Conservation (phyloP, 257 asterid species). For the Scutellaria baicalensis region DNA sequence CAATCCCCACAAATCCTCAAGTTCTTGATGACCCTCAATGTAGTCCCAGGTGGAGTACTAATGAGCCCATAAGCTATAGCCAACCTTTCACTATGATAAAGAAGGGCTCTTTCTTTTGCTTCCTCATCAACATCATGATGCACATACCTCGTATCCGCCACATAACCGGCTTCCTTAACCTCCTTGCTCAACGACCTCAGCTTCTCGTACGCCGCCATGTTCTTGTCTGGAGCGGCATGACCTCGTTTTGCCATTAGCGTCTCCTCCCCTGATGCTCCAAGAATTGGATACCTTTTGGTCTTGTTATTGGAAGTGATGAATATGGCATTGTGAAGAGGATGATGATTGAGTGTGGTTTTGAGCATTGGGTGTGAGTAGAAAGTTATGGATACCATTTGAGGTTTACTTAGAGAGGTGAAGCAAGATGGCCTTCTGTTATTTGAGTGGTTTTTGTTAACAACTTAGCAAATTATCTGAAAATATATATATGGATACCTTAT, state of each 20-base stretch:
- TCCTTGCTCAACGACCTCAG: slow-evolving; percentile 19
- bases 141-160: slow-evolving; percentile 31
- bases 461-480: no score
- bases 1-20: slow-evolving; percentile 48
- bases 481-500: no score
- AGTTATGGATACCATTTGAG: no score
- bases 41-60: slow-evolving; percentile 31
- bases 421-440: no score
- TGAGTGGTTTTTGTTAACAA: no score
- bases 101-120: slow-evolving; percentile 36
- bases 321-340: no score
- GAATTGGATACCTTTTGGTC: no score
- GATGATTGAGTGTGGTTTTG: no score
- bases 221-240: background rate
- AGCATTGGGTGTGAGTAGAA: no score
- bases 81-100: slow-evolving; percentile 39
- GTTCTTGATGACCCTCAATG: slow-evolving; percentile 40
- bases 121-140: slow-evolving; percentile 35
- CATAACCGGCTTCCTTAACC: slow-evolving; percentile 31
- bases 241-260: background rate
- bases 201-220: slow-evolving; percentile 29
- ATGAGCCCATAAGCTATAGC: slow-evolving; percentile 43
- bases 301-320: no score
- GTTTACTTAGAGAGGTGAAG: no score
- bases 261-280: background rate